phyloP scores from a whole-genome alignment of 2,329 filamentous ascomycete species.

The Nothophoma quercina region DNA sequence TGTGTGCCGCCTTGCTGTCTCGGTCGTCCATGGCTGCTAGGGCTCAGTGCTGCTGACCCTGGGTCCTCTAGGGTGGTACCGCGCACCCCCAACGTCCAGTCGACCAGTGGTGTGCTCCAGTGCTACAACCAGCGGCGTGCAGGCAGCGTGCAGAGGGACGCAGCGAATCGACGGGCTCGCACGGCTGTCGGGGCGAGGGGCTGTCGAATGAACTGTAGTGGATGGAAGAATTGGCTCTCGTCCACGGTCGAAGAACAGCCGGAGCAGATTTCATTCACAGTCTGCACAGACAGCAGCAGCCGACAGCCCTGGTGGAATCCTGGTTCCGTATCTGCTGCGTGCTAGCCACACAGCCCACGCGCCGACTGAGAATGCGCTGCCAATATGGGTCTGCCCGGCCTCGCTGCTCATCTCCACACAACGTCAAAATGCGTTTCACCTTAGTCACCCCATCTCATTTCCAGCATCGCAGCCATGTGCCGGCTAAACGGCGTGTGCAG shows the following conservation, averaged over 20 bases:
- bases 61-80: slow-evolving; percentile 1
- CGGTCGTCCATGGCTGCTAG: slow-evolving; percentile 25
- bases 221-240: background rate
- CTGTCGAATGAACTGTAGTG: background rate
- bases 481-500: slow-evolving; percentile 17
- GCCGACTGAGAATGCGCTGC: slow-evolving; percentile 8
- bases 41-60: background rate
- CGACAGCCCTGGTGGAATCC: slow-evolving; percentile 9
- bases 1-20: slow-evolving; percentile 21
- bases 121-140: slow-evolving; percentile 6
- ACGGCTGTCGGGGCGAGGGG: background rate
- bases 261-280: slow-evolving; percentile 13
- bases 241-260: slow-evolving; percentile 6
- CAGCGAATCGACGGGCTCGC: slow-evolving; percentile 5
- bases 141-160: too few species aligned
- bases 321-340: slow-evolving; percentile 8
- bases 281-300: slow-evolving; percentile 7
- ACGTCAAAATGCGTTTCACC: slow-evolving; percentile 16
- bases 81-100: slow-evolving; percentile 1
- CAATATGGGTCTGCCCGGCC: background rate
- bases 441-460: slow-evolving; percentile 12
- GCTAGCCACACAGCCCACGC: slow-evolving; percentile 8
- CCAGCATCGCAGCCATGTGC: slow-evolving; percentile 9
- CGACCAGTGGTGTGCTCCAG: background rate
- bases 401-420: slow-evolving; percentile 15